phyloP scores from a whole-genome alignment of 768 basidiomycete species.

The Mycena venus region DNA sequence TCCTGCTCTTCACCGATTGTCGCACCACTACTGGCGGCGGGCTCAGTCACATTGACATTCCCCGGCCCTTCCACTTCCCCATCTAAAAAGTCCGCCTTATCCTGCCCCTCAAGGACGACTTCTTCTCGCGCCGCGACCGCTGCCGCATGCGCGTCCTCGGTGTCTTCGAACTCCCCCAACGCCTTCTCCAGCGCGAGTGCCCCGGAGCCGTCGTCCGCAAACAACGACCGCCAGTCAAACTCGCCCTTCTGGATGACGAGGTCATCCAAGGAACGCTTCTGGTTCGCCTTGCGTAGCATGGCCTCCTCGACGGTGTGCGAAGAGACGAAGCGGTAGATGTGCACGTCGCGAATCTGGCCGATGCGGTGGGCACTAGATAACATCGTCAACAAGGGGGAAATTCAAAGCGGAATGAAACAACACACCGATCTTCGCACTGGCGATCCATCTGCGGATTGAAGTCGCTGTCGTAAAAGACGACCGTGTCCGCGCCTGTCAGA shows the following conservation, averaged over 20 bases:
- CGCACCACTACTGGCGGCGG: neutral
- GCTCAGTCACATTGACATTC: too few species aligned
- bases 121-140: conserved; percentile 82
- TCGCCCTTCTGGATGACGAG: conserved; percentile 94
- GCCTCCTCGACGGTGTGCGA: conserved; percentile 95
- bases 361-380: conserved; percentile 93
- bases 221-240: conserved; percentile 93
- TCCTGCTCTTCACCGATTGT: conserved; percentile 30
- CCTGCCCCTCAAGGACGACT: conserved; percentile 79
- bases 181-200: conserved; percentile 72
- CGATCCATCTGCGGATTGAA: conserved; percentile 98
- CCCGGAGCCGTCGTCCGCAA: conserved; percentile 65
- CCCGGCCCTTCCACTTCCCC: conserved; percentile 40
- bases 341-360: conserved; percentile 95
- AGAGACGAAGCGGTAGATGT: conserved; percentile 95
- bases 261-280: conserved; percentile 92
- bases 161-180: conserved; percentile 89
- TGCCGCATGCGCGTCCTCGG: conserved; percentile 88
- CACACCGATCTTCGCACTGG: conserved; percentile 93
- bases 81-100: conserved; percentile 81
- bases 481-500: conserved; percentile 91
- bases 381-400: conserved; percentile 14
- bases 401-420: neutral
- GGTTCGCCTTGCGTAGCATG: conserved; percentile 97
- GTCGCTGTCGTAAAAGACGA: conserved; percentile 97